Percentiles rank a stretch among this genome's conserved stretches.
Conservation (phyloP, 2,329 filamentous ascomycete genomes). For the Ustilaginoidea virens region DNA sequence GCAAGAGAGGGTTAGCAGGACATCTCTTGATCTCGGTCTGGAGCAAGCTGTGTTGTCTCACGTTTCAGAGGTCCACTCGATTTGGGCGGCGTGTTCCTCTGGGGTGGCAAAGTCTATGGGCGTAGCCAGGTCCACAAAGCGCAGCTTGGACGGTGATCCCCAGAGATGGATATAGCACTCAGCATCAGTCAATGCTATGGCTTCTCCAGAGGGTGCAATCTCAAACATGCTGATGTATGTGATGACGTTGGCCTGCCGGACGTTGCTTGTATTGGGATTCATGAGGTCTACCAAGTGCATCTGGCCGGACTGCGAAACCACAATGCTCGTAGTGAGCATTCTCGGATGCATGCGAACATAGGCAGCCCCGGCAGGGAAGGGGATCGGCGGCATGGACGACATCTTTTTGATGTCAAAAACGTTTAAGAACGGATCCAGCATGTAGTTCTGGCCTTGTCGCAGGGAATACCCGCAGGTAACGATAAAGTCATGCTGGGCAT, state of each 20-base stretch:
- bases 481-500: conserved; percentile 86
- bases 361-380: conserved; percentile 81
- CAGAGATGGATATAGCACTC: conserved; percentile 72
- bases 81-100: conserved; percentile 36
- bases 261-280: conserved; percentile 77
- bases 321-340: conserved; percentile 87
- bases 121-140: conserved; percentile 69
- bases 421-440: conserved; percentile 85
- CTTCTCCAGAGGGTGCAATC: conserved; percentile 76
- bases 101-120: conserved; percentile 65
- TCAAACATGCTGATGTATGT: conserved; percentile 67
- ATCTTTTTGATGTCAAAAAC: conserved; percentile 92
- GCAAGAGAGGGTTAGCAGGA: conserved; percentile 4
- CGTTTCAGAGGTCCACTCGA: conserved; percentile 60
- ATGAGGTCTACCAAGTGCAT: conserved; percentile 93
- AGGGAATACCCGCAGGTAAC: conserved; percentile 90
- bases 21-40: conserved; percentile 5
- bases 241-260: conserved; percentile 67
- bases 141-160: conserved; percentile 74
- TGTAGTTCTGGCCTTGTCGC: conserved; percentile 55
- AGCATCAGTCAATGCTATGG: conserved; percentile 64
- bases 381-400: conserved; percentile 74
- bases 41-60: too few species aligned
- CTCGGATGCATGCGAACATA: conserved; percentile 94
- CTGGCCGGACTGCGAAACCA: conserved; percentile 81